Evolutionary conservation across 2,329 filamentous ascomycete genomes (phyloP).

Genomic region (Paraconiothyrium sp.): DNA sequence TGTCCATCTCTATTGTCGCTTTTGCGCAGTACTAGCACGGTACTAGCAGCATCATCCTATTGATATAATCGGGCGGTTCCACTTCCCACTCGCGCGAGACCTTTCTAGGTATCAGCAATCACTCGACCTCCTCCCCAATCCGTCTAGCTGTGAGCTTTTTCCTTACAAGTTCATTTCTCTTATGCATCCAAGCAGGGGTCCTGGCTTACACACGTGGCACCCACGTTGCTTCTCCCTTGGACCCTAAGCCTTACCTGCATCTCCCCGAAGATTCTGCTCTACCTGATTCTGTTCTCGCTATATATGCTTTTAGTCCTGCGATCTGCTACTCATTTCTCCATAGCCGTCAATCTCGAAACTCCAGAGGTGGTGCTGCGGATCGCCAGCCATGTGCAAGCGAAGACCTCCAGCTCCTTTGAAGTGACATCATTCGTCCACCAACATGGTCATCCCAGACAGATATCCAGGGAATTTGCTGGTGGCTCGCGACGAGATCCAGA

Average conservation of each 20-base stretch:
- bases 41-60: not conserved
- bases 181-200: not conserved
- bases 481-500: conserved; percentile 51
- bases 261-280: not conserved
- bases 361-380: too few relatives aligned
- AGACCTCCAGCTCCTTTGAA: too few relatives aligned
- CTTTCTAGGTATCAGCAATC: not conserved
- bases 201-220: not conserved
- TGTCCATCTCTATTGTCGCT: not conserved
- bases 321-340: too few relatives aligned
- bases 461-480: conserved; percentile 56
- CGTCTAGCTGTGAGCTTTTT: not conserved
- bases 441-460: conserved; percentile 58
- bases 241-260: not conserved
- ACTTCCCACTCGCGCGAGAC: not conserved
- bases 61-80: not conserved
- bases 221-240: not conserved
- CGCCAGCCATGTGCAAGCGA: too few relatives aligned
- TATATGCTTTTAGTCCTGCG: too few relatives aligned
- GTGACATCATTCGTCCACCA: too few relatives aligned
- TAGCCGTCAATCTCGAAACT: too few relatives aligned
- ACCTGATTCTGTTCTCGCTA: too few relatives aligned
- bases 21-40: not conserved
- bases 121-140: not conserved
- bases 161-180: not conserved